phyloP scores from a whole-genome alignment of 1,284 basidiomycete species.

The Cystobasidiaceae sp. region DNA sequence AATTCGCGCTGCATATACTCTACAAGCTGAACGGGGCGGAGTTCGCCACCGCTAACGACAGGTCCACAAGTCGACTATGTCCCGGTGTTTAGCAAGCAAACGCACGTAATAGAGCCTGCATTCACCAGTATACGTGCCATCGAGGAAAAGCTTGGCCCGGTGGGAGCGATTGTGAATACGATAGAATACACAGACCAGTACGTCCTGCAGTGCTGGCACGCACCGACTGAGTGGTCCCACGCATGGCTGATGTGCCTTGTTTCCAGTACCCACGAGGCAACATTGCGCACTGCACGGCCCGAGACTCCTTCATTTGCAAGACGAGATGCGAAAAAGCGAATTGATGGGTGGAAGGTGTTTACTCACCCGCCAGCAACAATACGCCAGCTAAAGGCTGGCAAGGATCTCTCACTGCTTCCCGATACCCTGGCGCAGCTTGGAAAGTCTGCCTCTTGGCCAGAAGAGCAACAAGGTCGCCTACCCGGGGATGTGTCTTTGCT shows the following conservation, averaged over 20 bases:
- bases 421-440: neutral
- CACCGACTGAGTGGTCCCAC: neutral
- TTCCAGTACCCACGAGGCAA: conserved; percentile 11
- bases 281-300: conserved; percentile 6
- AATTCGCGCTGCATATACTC: too few species aligned
- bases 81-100: conserved; percentile 23
- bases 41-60: too few species aligned
- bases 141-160: neutral
- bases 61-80: conserved; percentile 21
- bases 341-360: conserved; percentile 28
- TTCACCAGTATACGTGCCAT: conserved; percentile 1
- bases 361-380: neutral
- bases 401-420: neutral
- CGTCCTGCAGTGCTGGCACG: neutral
- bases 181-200: conserved; percentile 25
- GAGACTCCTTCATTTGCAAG: conserved; percentile 16
- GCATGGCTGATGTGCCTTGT: neutral
- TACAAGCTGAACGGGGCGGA: too few species aligned
- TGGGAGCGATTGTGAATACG: conserved; percentile 17
- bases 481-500: conserved; percentile 6
- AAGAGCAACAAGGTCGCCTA: neutral
- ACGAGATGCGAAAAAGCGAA: conserved; percentile 17
- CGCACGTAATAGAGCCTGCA: conserved; percentile 14
- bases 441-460: neutral
- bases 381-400: neutral